Evolutionary conservation across 768 basidiomycete species (phyloP).

Genomic region (Phylloporus sp.): DNA sequence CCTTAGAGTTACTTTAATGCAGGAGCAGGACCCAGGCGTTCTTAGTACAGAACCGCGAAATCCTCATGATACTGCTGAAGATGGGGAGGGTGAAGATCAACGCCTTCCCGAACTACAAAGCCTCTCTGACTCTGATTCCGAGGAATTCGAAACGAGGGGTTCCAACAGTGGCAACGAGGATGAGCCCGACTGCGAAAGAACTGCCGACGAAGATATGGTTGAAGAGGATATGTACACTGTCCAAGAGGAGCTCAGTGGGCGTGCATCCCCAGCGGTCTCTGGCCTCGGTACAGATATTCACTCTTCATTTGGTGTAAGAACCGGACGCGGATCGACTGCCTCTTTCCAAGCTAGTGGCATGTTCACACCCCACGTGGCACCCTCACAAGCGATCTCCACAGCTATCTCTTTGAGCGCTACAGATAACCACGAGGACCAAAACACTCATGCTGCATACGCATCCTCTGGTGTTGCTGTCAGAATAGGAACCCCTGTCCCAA

Average conservation of each 20-base stretch:
- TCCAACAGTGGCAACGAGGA: slow-evolving; percentile 22
- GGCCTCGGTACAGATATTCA: slow-evolving; percentile 13
- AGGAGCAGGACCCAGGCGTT: slow-evolving; percentile 20
- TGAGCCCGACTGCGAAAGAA: slow-evolving; percentile 29
- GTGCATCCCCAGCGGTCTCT: slow-evolving; percentile 25
- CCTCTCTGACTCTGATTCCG: slow-evolving; percentile 28
- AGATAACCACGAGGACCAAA: slow-evolving; percentile 6
- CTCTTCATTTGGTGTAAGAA: slow-evolving; percentile 8
- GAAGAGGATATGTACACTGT: slow-evolving; percentile 24
- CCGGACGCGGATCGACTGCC: slow-evolving; percentile 2
- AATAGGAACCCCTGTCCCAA: slow-evolving; percentile 1
- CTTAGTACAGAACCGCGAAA: slow-evolving; percentile 4
- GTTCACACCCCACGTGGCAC: background rate
- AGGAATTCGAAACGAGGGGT: slow-evolving; percentile 14
- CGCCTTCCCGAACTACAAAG: slow-evolving; percentile 24
- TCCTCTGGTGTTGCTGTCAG: slow-evolving; percentile 4
- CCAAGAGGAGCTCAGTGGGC: slow-evolving; percentile 21
- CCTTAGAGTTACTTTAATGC: slow-evolving; percentile 58
- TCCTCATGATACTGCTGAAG: slow-evolving; percentile 11
- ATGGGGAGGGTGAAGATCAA: slow-evolving; percentile 13
- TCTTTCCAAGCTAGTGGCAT: slow-evolving; percentile 3
- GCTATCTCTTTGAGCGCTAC: background rate
- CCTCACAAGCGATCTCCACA: slow-evolving; percentile 11
- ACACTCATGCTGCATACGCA: background rate
- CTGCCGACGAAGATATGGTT: slow-evolving; percentile 26